Base-by-base conservation (phyloP, 139 green algal genomes). In the Coelastrella sp. region DNA sequence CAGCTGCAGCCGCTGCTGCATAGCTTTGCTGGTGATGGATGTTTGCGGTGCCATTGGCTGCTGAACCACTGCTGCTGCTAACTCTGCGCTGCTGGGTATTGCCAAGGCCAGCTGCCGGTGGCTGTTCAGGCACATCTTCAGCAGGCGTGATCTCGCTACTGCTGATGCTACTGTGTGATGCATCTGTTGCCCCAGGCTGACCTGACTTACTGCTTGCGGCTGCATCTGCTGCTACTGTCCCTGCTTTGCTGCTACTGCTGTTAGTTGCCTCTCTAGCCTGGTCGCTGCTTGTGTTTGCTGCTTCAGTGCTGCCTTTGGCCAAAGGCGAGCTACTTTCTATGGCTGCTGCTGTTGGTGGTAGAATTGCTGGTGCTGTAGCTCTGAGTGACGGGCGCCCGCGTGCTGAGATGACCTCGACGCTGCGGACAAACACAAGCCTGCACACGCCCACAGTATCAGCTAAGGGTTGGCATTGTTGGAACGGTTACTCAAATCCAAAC, bases 351-450 rank as follows among this genome's bases (percentile, higher is more conserved):
- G 22, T 58, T 23, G 8, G 22, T 16, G 22, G 3, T 22, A 32
- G 66, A 14, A 59, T 56, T 86, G 80, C 20, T 59, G 80, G 20
- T 74, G 56, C 66, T 47, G 22, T 54, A 16, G 56, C 68, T 19
- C 22, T 22, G 2, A 73, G 32, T 4, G 82, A 19, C 8, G 16
- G 64, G 13, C 83, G n/a, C 47, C 83, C 83, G 23, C 54, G 57
- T 11, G 66, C 23, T 56, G 83, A 80, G 17, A 93, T 73, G 47
- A 95, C 86, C 89, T 96, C 92, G 6, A 96, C 88, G 0, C 87
- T 83, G 3, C 88, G 73, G 10, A 96, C 94, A 73, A 86, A 93
- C 56, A 96, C 92, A 47, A 96, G 89, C 47, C 93, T 90, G 73
- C 85, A 89, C 47, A 19, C 32, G 65, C 5, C 65, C 22, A 19